Evolutionary conservation across 176 grass and related monocot species (phyloP).

Genomic region (Phoenix dactylifera): DNA sequence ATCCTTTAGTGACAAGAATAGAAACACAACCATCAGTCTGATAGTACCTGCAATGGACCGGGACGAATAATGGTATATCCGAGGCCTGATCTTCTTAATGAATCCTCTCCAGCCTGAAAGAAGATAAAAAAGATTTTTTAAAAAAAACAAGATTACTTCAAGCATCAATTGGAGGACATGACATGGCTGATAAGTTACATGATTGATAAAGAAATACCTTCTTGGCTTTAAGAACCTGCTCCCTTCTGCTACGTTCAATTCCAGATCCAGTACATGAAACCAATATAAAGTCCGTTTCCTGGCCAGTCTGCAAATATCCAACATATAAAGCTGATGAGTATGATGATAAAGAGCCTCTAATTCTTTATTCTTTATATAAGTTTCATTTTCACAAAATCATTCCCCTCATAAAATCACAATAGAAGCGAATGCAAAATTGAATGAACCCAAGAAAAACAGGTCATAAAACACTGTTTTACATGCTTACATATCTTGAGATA

Average conservation of each 20-base stretch:
- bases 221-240: slow-evolving; percentile 97
- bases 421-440: no score
- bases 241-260: slow-evolving; percentile 79
- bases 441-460: no score
- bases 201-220: slow-evolving; percentile 44
- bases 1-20: not conserved
- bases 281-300: slow-evolving; percentile 93
- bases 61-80: slow-evolving; percentile 95
- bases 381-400: no score
- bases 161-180: slow-evolving; percentile 12
- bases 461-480: no score
- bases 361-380: no score
- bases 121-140: not conserved
- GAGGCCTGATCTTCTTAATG: slow-evolving; percentile 85
- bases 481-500: no score
- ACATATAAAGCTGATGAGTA: not conserved
- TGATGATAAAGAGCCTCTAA: no score
- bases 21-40: slow-evolving; percentile 15
- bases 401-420: no score
- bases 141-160: not conserved
- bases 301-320: slow-evolving; percentile 47
- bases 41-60: slow-evolving; percentile 65
- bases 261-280: slow-evolving; percentile 88
- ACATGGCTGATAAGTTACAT: not conserved
- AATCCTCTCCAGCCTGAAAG: slow-evolving; percentile 84